Evolutionary conservation across 371 early-diverging fungal genomes (phyloP), one percentile per base, ranked within the genome.

Genomic region (Mucor plumbeus): DNA sequence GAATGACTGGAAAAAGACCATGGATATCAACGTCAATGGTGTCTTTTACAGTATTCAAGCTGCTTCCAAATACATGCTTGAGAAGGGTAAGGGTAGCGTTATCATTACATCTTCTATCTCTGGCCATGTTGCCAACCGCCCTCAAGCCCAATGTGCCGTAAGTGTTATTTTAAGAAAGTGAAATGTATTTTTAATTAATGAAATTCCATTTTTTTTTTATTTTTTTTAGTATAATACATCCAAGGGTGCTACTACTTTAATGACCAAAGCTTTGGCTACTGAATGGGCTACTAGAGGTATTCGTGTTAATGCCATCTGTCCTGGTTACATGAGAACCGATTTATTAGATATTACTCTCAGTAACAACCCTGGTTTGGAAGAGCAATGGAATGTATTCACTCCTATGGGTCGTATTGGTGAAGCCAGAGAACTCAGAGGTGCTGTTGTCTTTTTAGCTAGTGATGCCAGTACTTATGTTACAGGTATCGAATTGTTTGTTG

Each of bases 391-490:
- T 17, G 61, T 72, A 7, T 50, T 73, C 21, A 76, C 76, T n/a
- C 84, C 84, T 5, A 79, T 81, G 79, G 71, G 75, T 58, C 81
- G 85, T 31, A 61, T 84, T 74, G 92, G 91, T 56, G 73, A 79
- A 17, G 80, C 90, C 61, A 74, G 76, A 21, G 93, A 92, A 68
- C 84, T 92, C 47, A 88, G 87, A 67, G 87, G 89, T 63, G 87
- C 91, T 19, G 83, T 91, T 21, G 73, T 92, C 43, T 94, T 83
- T 73, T 78, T 94, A 62, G 89, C 87, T 19, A 87, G 88, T 34
- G 90, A 87, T 56, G 88, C 89, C 4, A 89, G 83, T 58, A 66
- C 81, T 34, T 90, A 78, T 70, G 80, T 90, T 34, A 88, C 87
- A 11, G 90, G 87, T 40, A 61, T 78, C 35, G 78, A 83, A 17